These are phyloP conservation scores for Tolypocladium cylindrosporum DNA, from an alignment of 2,329 filamentous ascomycete species.

Conservation along the genomic window DNA sequence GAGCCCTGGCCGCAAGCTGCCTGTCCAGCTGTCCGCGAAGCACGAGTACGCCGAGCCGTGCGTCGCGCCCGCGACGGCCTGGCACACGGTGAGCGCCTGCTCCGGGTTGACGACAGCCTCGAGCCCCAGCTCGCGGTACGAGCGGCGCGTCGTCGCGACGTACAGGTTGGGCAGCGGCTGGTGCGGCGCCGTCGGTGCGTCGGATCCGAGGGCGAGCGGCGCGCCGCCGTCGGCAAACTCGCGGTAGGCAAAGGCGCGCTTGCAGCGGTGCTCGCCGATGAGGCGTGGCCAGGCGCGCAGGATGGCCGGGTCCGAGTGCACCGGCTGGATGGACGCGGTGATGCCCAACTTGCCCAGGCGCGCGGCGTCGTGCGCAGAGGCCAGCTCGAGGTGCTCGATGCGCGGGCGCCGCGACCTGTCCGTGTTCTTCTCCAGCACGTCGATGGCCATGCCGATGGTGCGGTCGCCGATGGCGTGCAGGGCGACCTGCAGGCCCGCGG, in stretches of 20 bases:
- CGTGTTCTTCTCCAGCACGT: slow-evolving; percentile 36
- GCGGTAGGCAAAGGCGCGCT: slow-evolving; percentile 52
- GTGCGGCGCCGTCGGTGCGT: slow-evolving; percentile 50
- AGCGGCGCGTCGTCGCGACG: slow-evolving; percentile 46
- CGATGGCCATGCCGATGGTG: slow-evolving; percentile 46
- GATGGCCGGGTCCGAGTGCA: slow-evolving; percentile 51
- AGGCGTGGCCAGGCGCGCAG: slow-evolving; percentile 50
- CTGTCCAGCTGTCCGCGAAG: slow-evolving; percentile 45
- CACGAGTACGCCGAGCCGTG: slow-evolving; percentile 46
- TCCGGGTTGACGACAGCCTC: slow-evolving; percentile 37
- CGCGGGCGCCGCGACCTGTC: slow-evolving; percentile 42
- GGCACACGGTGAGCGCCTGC: slow-evolving; percentile 41
- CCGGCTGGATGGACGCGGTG: slow-evolving; percentile 48
- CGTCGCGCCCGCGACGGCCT: slow-evolving; percentile 44
- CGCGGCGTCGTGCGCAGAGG: slow-evolving; percentile 41
- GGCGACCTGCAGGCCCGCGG: slow-evolving; percentile 47
- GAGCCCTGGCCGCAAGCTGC: slow-evolving; percentile 39
- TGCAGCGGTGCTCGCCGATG: slow-evolving; percentile 42
- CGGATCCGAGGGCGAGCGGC: slow-evolving; percentile 45
- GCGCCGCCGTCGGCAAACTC: slow-evolving; percentile 48
- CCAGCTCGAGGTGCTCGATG: slow-evolving; percentile 56
- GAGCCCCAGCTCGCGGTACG: slow-evolving; percentile 35
- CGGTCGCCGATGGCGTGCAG: slow-evolving; percentile 57
- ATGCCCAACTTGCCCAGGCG: slow-evolving; percentile 49
- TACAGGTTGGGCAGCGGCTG: slow-evolving; percentile 46